A percentile compares a stretch with the other conserved stretches of the same genome.
These are phyloP conservation scores for Lupinus albus DNA, from an alignment of 306 rosid genomes.

Conservation along the genomic window DNA sequence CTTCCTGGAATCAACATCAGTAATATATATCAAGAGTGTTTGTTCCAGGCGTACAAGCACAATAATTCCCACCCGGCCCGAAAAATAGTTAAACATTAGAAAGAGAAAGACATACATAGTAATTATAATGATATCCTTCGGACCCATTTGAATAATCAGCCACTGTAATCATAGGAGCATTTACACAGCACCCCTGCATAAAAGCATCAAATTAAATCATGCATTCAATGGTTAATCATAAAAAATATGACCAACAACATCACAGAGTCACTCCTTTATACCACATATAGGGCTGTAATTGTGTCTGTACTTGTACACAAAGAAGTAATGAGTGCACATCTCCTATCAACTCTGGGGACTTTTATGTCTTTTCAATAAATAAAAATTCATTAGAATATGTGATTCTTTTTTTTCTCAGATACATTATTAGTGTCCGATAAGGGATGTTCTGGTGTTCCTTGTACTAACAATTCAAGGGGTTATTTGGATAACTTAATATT, in stretches of 20 bases:
- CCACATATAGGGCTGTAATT: background rate
- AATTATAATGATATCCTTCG: conserved; percentile 87
- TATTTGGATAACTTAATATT: conserved; percentile 21
- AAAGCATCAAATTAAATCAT: conserved; percentile 37
- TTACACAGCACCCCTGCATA: conserved; percentile 93
- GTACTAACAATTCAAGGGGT: conserved; percentile 5
- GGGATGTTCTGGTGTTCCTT: background rate
- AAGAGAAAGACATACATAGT: conserved; percentile 61
- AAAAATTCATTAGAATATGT: background rate
- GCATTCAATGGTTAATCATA: conserved; percentile 13
- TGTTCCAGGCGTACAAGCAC: conserved; percentile 1
- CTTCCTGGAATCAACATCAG: conserved; percentile 70
- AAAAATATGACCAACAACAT: conserved; percentile 13
- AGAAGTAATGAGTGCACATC: conserved; percentile 9
- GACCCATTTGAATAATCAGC: conserved; percentile 98
- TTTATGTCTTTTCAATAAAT: background rate
- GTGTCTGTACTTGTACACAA: background rate
- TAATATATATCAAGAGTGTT: conserved; percentile 19
- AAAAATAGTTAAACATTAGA: background rate
- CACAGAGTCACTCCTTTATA: conserved; percentile 18
- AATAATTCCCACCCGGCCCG: background rate
- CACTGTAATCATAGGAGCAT: conserved; percentile 98
- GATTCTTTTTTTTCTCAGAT: conserved; percentile 9
- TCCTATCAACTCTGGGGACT: conserved; percentile 5
- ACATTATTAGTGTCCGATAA: conserved; percentile 26